Percentiles rank a stretch among this genome's conserved stretches.
Evolutionary conservation across 2,329 filamentous ascomycete genomes (phyloP).

Genomic region (Mycosphaerella sp.): DNA sequence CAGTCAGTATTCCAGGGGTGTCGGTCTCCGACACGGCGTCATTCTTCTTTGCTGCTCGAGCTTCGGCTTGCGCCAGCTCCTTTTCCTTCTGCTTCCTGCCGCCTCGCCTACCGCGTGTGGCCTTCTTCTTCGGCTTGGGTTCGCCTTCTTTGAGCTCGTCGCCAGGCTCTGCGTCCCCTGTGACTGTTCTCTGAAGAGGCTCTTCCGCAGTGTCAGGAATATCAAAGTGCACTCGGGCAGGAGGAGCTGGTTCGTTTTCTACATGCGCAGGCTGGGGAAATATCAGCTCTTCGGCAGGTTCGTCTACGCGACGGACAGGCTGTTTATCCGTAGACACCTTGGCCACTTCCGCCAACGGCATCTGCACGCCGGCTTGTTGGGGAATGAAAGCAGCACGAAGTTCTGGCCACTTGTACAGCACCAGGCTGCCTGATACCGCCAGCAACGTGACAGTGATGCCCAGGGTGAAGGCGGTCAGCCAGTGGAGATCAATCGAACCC

Average conservation of each 20-base stretch:
- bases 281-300: slow-evolving; percentile 33
- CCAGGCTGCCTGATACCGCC: background rate
- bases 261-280: slow-evolving; percentile 23
- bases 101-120: slow-evolving; percentile 44
- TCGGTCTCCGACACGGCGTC: slow-evolving; percentile 4
- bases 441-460: slow-evolving; percentile 1
- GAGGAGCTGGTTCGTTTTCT: slow-evolving; percentile 11
- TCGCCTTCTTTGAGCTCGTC: slow-evolving; percentile 11
- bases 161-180: slow-evolving; percentile 7
- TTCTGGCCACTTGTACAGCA: slow-evolving; percentile 8
- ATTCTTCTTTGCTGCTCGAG: slow-evolving; percentile 31
- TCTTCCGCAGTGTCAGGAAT: slow-evolving; percentile 6
- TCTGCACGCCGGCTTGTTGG: slow-evolving; percentile 1
- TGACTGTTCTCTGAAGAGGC: slow-evolving; percentile 16
- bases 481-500: slow-evolving; percentile 1
- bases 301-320: slow-evolving; percentile 26
- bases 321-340: background rate
- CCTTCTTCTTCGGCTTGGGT: slow-evolving; percentile 41
- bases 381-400: background rate
- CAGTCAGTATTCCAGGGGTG: slow-evolving; percentile 28
- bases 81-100: slow-evolving; percentile 42
- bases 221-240: slow-evolving; percentile 17
- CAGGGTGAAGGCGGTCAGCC: slow-evolving; percentile 1
- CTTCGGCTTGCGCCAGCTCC: slow-evolving; percentile 33
- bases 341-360: background rate